Base-by-base conservation (phyloP, 768 basidiomycete genomes). In the Phanerodontia chrysosporium region DNA sequence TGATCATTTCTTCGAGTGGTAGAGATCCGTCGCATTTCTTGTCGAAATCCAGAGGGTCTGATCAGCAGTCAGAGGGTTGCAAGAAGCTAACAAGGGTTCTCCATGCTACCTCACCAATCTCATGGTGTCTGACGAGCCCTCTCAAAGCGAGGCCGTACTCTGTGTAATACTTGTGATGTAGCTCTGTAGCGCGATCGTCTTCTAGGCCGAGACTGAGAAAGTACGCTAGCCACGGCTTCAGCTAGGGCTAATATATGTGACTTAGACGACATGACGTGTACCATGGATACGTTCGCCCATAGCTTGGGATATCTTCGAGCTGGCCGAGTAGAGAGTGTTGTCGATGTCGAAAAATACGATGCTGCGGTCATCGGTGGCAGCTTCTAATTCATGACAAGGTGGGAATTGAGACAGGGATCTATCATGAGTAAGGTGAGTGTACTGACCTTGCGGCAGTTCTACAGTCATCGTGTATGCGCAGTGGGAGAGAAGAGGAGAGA, bases 331-430 rank as follows among this genome's bases (percentile, higher is more conserved):
- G 16, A 95, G 78, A 2, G 91, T 92, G 66, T 95, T 93, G 72
- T 94, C 92, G 59, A 94, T 90, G 67, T 93, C 92, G 60, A 94
- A 83, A 82, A 86, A 93, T 52, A 91, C 78, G 51, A 92, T 73
- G 61, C 72, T 72, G 14, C 85, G 82, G 39, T 82, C 78, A 76
- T 90, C 88, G 10, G 36, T 4, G 8, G 10, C 14, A 32, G n/a
- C 18, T 22, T 45, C 28, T 35, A 35, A n/a, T 24, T 12, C 45
- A 45, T 12, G 8, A 22, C 3, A 30, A 21, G 32, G 6, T 18
- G 16, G 51, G 12, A 32, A n/a, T n/a, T n/a, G n/a, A n/a, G n/a
- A n/a, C n/a, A n/a, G n/a, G n/a, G n/a, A n/a, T n/a, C n/a, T n/a
- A n/a, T n/a, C n/a, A n/a, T n/a, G n/a, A n/a, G n/a, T n/a, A n/a